Evolutionary conservation across 1,284 basidiomycete genomes (phyloP), one percentile per base, ranked within the genome.

Genomic region (Naganishia cerealis): DNA sequence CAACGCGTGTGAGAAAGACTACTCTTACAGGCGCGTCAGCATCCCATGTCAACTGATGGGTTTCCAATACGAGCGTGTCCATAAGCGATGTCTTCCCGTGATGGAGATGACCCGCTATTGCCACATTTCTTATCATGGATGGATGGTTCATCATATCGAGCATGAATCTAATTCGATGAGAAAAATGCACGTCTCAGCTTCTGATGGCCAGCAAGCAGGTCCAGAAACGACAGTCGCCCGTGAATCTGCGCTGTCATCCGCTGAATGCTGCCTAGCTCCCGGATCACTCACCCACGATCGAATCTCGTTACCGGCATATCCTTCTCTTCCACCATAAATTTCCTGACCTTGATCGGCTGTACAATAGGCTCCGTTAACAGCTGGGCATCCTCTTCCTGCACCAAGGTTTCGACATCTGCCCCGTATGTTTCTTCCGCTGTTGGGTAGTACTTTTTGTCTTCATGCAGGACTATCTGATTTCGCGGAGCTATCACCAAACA

Each of bases 361-460:
- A 99, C 86, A 72, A 99, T 95, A 43, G 96, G 96, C 77, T 99
- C 93, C 3, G 91, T 87, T 8, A 99, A 85, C 9, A 92, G 93
- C 79, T 99, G 96, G 3, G 91, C 87, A 77, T 99, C 96, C 82
- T 99, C 96, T 80, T 99, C 96, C 79, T 99, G 94, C 1, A 99
- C 96, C 75, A 99, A 82, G 0, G 95, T 91, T 82, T 99, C 95
- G 26, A 99, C 95, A 68, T 90, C 95, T 55, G 87, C 85, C 9
- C 95, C 96, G 78, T 99, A 99, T 0, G 95, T 88, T 58, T 98
- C 92, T 66, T 85, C 84, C 0, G 96, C 96, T 13, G 90, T 90
- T 9, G 93, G 92, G 78, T 99, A 99, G 82, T 99, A 99, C 80
- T 94, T 90, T 81, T 99, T 99, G 83, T 99, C 91, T 79, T 99